Conservation (phyloP, 2,329 filamentous ascomycete species). For the Neoscytalidium dimidiatum region DNA sequence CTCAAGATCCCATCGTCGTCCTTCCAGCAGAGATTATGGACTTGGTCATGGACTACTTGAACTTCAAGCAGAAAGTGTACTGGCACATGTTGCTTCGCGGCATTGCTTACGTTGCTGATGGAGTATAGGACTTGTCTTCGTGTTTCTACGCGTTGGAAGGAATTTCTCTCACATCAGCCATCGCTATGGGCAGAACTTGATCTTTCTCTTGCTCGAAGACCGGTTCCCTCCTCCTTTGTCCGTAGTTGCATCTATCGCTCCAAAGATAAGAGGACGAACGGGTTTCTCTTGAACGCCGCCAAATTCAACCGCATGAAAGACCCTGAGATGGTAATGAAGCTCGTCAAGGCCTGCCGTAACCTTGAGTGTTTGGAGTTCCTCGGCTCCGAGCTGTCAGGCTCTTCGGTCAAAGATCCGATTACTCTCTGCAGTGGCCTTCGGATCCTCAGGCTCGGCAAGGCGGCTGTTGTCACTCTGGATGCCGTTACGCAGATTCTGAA, state of each 20-base stretch:
- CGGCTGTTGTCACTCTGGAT: constrained; percentile 28
- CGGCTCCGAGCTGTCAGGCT: constrained; percentile 27
- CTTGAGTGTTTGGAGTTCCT: constrained; percentile 37
- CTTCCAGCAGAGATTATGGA: constrained; percentile 58
- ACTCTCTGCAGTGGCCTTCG: constrained; percentile 29
- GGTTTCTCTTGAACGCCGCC: constrained; percentile 28
- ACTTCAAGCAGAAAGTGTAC: constrained; percentile 53
- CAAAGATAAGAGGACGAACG: constrained; percentile 36
- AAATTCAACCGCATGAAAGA: constrained; percentile 40
- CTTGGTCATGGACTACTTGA: constrained; percentile 54
- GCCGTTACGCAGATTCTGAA: constrained; percentile 33
- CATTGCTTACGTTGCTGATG: neutral
- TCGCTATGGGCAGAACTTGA: constrained; percentile 57
- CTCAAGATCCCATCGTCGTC: constrained; percentile 54
- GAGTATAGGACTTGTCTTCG: constrained; percentile 48
- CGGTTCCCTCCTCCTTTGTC: constrained; percentile 46
- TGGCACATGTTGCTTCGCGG: constrained; percentile 18
- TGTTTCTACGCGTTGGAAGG: constrained; percentile 58
- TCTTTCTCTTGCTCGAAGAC: constrained; percentile 47
- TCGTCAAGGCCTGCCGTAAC: constrained; percentile 39
- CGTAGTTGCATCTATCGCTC: constrained; percentile 45
- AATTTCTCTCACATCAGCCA: constrained; percentile 50
- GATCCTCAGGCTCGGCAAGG: constrained; percentile 28
- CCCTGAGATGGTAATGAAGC: constrained; percentile 42
- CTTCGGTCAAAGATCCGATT: constrained; percentile 34